Evolutionary conservation across 1,284 basidiomycete genomes (phyloP).

Genomic region (Termitomyces sp.): DNA sequence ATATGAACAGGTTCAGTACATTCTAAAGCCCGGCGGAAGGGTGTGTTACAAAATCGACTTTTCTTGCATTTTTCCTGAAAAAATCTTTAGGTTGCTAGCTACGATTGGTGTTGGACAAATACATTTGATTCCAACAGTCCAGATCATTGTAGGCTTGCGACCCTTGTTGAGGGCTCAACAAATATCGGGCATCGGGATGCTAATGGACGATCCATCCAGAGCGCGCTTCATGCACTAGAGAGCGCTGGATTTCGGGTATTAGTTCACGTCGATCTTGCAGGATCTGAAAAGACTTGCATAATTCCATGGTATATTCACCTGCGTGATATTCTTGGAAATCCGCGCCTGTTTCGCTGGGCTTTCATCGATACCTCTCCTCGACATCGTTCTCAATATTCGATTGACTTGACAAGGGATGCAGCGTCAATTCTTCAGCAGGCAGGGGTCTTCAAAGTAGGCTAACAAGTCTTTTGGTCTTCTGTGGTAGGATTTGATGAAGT

Average conservation of each 20-base stretch:
- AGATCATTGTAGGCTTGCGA: not conserved
- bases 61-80: not conserved
- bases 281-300: not conserved
- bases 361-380: not conserved
- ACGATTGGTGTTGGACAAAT: not conserved
- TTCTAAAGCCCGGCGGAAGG: not conserved
- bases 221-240: not conserved
- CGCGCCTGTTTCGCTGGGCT: not conserved
- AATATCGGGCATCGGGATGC: not conserved
- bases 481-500: not conserved
- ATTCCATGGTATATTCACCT: not conserved
- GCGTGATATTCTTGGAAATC: not conserved
- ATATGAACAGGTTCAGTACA: not conserved
- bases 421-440: not conserved
- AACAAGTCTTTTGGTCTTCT: too few species aligned
- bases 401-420: not conserved
- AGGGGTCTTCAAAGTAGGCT: not conserved
- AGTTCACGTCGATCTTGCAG: not conserved
- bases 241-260: not conserved
- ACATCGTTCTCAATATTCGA: not conserved
- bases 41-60: not conserved
- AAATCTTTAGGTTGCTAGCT: not conserved
- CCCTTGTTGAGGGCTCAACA: not conserved
- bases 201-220: not conserved
- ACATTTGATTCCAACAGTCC: not conserved